Evolutionary conservation across 805 yeast genomes (phyloP), one percentile per base, ranked within the genome.

Genomic region (Candida argentea): DNA sequence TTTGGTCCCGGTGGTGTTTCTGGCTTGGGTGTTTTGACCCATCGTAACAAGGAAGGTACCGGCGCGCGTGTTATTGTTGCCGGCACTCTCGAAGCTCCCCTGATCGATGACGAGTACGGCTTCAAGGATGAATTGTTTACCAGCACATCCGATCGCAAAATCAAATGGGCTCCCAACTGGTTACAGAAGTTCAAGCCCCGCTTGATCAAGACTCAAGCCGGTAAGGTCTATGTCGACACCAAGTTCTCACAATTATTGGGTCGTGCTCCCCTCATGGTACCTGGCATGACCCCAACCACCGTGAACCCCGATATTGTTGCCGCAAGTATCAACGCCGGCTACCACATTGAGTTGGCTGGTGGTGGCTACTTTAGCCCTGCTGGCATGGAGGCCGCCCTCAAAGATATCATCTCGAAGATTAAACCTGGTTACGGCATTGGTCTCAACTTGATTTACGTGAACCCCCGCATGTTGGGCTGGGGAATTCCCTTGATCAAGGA

Each of bases 241-340:
- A 87, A 86, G 61, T 86, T 89, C 61, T 83, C 95, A 29, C 71
- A 87, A 54, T 70, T 91, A 44, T 62, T 91, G 38, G 94, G 96
- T 37, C 82, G 86, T 59, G 87, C 98, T 37, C 99, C 98, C 35
- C 64, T 91, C 43, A 79, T 93, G 79, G 91, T 91, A 43, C 95
- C 99, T 21, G 99, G 98, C 65, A 91, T 91, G 99, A 91, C 98
- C 22, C 99, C 99, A 52, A 75, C 94, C 24, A 91, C 98, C 18
- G 96, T 87, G 32, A 79, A 83, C 42, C 91, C 97, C 26, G 87
- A 83, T 37, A 87, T 91, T 46, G 93, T 91, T 33, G 80, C 94
- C 36, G 94, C 95, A 18, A 79, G 96, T 16, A 70, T 87, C 50
- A 86, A 87, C 52, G 86, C 97, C 28, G 99, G 99, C 37, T 91